Evolutionary conservation across 1,284 basidiomycete species (phyloP), one percentile per base, ranked within the genome.

Genomic region (Malassezia caprae): DNA sequence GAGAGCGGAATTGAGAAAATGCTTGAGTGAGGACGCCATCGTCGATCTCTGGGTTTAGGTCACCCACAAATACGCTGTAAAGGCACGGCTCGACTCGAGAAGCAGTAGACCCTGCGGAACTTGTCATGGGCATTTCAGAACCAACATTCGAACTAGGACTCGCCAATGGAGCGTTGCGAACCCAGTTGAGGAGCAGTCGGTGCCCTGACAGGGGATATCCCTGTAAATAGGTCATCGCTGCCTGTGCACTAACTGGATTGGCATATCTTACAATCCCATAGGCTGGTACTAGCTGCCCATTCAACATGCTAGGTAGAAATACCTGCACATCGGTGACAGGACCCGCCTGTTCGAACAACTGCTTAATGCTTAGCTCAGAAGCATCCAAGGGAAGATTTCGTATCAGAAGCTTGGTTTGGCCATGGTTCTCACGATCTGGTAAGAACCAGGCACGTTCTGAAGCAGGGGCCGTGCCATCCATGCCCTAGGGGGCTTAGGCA

Each of bases 151-250:
- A 21, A 10, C 4, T 37, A n/a, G 31, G 11, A 4, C 35, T 13
- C 8, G 19, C 4, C 35, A n/a, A 37, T 3, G 35, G 17, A 3
- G 55, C 45, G 43, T 63, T 2, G 6, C n/a, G 35, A 2, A 72
- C 74, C 75, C 75, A 76, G 51, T 69, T 65, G 46, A 73, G 68
- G n/a, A 63, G 60, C 56, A 75, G 68, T 35, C 70, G 65, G 35
- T 88, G 90, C 77, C 96, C 91, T 69, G 94, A 96, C 72, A 96
- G 93, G 79, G 93, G 91, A 75, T 91, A 86, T 43, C 91, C 93
- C 75, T 96, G 94, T 70, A 98, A 83, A 48, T 91, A 94, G 77
- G 90, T 50, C 56, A 69, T 53, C 46, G 65, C 65, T 21, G 56
- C 56, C 31, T 68, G 62, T 2, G 68, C 67, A 26, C 65, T 67